Base-by-base conservation (phyloP, 2,329 filamentous ascomycete species). In the Herpotrichia juniperi region DNA sequence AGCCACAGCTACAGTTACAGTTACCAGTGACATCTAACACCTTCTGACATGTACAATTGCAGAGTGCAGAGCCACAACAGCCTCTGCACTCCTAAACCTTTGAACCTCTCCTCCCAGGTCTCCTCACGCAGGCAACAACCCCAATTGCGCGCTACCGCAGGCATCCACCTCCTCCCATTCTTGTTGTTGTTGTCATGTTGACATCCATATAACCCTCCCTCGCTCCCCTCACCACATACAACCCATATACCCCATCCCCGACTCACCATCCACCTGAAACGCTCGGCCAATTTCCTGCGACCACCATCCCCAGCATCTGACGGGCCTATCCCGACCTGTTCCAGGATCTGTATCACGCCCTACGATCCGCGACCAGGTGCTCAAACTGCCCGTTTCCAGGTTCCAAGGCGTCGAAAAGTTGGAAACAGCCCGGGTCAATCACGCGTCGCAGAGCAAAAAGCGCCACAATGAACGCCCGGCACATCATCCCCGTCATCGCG, bases 401-500 rank as follows among this genome's bases (percentile, higher is more conserved):
- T 25, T 32, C 31, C 28, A 30, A 32, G 40, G 28, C 11, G 19
- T 31, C 35, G 45, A 39, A 37, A 37, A 31, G 42, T 31, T 54
- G 50, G 19, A 37, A 42, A 42, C 40, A 39, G n/a, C n/a, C n/a
- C 48, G 46, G 44, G 55, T 53, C 49, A 32, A n/a, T n/a, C 44
- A 30, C 28, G 21, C 22, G 32, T 25, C 42, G n/a, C n/a, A n/a
- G n/a, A n/a, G 10, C 37, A 8, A 39, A 21, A 22, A 35, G 40
- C 22, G 30, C 46, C 47, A 51, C 54, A 16, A 62, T 59, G 57
- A 51, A 34, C 26, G 37, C 48, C 28, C 51, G 56, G 67, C 70
- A 66, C 46, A 77, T 90, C 53, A 74, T 90, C 48, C 82, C 83
- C 55, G 76, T 91, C 57, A 76, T 81, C 52, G 80, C 86, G 59